Conservation (phyloP, 345 rosid genomes). For the Erucastrum elatum region DNA sequence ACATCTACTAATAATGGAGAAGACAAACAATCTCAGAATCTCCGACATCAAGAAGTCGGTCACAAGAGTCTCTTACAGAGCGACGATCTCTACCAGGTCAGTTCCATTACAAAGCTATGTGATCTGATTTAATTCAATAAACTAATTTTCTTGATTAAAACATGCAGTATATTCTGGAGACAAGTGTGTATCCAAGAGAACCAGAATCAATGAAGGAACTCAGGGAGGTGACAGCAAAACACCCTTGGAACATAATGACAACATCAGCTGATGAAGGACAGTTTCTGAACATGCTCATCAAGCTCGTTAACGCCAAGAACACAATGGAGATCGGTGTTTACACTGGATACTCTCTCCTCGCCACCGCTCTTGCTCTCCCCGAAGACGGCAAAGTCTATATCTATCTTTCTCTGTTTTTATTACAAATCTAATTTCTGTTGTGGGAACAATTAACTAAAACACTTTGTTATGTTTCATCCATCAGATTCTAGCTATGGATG, state of each 20-base stretch:
- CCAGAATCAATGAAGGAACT: constrained; percentile 96
- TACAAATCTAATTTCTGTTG: neutral
- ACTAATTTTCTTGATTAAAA: neutral
- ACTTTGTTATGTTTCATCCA: neutral
- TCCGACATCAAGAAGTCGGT: constrained; percentile 88
- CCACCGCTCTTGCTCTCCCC: constrained; percentile 98
- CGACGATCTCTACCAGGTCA: constrained; percentile 89
- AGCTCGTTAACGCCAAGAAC: constrained; percentile 96
- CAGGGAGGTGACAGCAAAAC: constrained; percentile 89
- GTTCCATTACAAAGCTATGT: neutral
- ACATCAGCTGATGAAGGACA: constrained; percentile 99
- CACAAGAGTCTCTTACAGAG: constrained; percentile 94
- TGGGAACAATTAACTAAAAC: neutral
- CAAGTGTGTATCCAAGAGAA: constrained; percentile 97
- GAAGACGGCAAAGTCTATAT: constrained; percentile 74
- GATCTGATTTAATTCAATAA: neutral
- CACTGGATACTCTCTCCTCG: constrained; percentile 96
- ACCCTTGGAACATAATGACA: constrained; percentile 97
- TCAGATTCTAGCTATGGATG: constrained; percentile 96
- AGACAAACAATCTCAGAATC: constrained; percentile 53
- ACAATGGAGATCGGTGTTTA: constrained; percentile 99
- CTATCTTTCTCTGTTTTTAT: neutral
- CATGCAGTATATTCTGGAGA: constrained; percentile 82
- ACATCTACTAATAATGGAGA: constrained; percentile 60
- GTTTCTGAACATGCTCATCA: constrained; percentile 85